Evolutionary conservation across 176 grass and related monocot species (phyloP).

Genomic region (Puya raimondii): DNA sequence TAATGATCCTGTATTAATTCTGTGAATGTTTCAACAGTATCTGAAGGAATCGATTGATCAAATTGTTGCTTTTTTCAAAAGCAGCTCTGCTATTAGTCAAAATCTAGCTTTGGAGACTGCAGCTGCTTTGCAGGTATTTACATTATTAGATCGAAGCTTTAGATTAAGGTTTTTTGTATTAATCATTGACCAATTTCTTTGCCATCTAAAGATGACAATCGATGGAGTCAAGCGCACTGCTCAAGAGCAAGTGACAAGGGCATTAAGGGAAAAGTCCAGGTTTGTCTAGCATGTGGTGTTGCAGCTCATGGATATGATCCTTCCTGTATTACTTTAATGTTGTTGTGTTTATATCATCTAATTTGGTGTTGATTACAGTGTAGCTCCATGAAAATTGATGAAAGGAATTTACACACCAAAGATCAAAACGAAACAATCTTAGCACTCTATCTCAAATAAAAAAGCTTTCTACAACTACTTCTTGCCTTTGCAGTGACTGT

Average conservation of each 20-base stretch:
- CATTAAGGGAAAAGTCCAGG: slow-evolving; percentile 83
- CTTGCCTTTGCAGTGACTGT: too few relatives aligned
- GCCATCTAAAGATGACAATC: slow-evolving; percentile 69
- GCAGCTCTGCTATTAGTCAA: slow-evolving; percentile 72
- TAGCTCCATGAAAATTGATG: too few relatives aligned
- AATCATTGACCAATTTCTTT: slow-evolving; percentile 12
- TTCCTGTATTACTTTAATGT: neutral
- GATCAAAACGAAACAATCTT: too few relatives aligned
- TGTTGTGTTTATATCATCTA: neutral
- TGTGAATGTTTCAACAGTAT: slow-evolving; percentile 43
- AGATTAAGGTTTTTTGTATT: neutral
- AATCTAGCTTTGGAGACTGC: slow-evolving; percentile 77
- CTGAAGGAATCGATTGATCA: slow-evolving; percentile 80
- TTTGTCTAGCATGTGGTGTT: slow-evolving; percentile 20
- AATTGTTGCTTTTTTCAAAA: slow-evolving; percentile 94
- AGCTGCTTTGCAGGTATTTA: slow-evolving; percentile 80
- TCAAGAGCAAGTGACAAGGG: slow-evolving; percentile 80
- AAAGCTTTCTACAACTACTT: too few relatives aligned
- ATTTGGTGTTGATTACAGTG: too few relatives aligned
- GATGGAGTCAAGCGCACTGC: slow-evolving; percentile 91
- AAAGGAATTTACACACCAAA: too few relatives aligned
- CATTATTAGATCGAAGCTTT: slow-evolving; percentile 7
- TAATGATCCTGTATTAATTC: neutral
- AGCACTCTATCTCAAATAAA: too few relatives aligned
- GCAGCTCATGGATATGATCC: neutral